phyloP scores from a whole-genome alignment of 441 rosid species.

The Pelargonium citronellum region DNA sequence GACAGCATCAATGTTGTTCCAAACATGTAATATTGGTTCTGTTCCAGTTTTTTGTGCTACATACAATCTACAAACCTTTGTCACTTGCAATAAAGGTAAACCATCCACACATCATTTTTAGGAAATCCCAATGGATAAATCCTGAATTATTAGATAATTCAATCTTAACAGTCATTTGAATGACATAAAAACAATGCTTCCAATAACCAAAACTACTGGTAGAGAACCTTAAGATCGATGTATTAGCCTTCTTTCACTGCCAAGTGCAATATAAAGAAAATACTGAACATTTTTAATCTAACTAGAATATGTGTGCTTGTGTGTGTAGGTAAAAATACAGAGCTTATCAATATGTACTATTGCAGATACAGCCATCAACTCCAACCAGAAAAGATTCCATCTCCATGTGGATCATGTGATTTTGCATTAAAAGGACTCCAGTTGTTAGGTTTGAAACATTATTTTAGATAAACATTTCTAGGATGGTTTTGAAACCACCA shows the following conservation, averaged over 20 bases:
- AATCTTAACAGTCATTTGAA: background rate
- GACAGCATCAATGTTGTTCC: background rate
- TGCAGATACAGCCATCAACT: background rate
- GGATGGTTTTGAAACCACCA: background rate
- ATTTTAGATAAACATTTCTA: background rate
- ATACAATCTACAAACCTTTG: background rate
- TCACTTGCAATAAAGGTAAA: background rate
- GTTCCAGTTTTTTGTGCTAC: background rate
- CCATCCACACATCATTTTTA: background rate
- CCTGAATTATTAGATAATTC: no score
- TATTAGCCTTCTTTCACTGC: background rate
- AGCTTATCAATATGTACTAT: background rate
- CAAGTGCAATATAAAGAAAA: background rate
- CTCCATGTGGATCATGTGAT: background rate
- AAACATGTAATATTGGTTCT: background rate
- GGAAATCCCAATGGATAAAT: background rate
- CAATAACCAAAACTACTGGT: background rate
- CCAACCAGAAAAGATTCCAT: background rate
- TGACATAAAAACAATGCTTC: background rate
- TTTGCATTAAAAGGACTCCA: background rate
- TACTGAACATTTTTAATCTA: background rate
- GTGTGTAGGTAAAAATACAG: background rate
- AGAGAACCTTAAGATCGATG: background rate
- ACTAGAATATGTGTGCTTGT: no score
- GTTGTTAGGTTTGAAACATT: background rate